Base-by-base conservation (phyloP, 441 rosid genomes). In the Brassica balearica region DNA sequence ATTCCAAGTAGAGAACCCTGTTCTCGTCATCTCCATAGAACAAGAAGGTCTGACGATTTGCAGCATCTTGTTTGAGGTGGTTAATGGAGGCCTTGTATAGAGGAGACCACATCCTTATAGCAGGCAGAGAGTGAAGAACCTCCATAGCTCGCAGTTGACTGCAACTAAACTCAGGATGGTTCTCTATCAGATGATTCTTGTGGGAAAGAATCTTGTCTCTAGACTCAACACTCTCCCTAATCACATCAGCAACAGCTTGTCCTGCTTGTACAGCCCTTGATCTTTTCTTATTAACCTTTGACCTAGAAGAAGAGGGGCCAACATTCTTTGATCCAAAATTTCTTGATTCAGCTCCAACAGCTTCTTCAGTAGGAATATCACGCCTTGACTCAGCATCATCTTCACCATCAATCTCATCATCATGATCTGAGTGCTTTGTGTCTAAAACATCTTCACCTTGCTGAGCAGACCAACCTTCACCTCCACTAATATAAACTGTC, bases 21-120 rank as follows among this genome's bases (percentile, higher is more conserved):
- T 73, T 63, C 46, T 71, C 68, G 15, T 72, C 61, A 6, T 72
- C 69, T 46, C 32, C 60, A 62, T 23, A 72, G 3, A 9, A 25
- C 3, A 62, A 4, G 5, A 62, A 62, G 0, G 69, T 72, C 3
- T 72, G 62, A 7, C 20, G 48, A 46, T 46, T 27, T 0, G 29
- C 15, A 36, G 14, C 4, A 36, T 19, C 51, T 38, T 65, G 14
- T 23, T 65, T 19, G 3, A 65, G 53, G 19, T 65, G 69, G 2
- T 65, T 65, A 5, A 17, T 65, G 1, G 69, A 7, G 1, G 48
- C 46, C 4, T 67, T 74, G n/a, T 74, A 74, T 3, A 66, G 59
- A 0, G 59, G 78, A 66, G 43, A 74, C 58, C 32, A 67, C 22
- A 66, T 38, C 3, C 8, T 56, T 22, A 66, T 66, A 56, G 0